Conservation (phyloP, 1,139 yeast species). For the Pneumocystis wakefieldiae region DNA sequence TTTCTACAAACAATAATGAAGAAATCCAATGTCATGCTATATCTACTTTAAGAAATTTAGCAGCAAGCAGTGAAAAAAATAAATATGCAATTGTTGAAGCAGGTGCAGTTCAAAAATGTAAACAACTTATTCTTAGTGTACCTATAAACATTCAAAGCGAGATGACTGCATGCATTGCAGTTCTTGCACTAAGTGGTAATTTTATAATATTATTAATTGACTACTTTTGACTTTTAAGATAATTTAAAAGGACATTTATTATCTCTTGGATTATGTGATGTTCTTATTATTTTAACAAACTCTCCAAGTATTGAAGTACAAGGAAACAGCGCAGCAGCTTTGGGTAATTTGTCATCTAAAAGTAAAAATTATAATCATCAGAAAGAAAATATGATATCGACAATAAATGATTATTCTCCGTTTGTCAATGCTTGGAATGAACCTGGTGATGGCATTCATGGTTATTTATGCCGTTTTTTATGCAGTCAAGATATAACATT, state of each 20-base stretch:
- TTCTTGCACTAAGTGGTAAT: slow-evolving; percentile 68
- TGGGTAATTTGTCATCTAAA: slow-evolving; percentile 87
- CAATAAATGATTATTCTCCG: slow-evolving; percentile 60
- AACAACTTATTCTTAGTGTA: slow-evolving; percentile 67
- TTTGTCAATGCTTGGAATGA: slow-evolving; percentile 65
- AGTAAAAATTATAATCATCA: not conserved
- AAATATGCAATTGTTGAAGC: slow-evolving; percentile 85
- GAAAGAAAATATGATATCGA: not conserved
- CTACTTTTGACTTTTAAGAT: slow-evolving; percentile 21
- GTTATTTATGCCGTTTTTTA: slow-evolving; percentile 67
- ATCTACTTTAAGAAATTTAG: slow-evolving; percentile 84
- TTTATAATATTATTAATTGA: not conserved
- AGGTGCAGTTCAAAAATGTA: slow-evolving; percentile 89
- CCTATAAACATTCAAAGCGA: slow-evolving; percentile 78
- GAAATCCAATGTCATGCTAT: slow-evolving; percentile 98
- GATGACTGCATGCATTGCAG: slow-evolving; percentile 94
- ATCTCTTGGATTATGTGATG: slow-evolving; percentile 73
- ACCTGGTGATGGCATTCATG: slow-evolving; percentile 76
- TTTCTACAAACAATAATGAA: slow-evolving; percentile 76
- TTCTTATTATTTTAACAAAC: slow-evolving; percentile 77
- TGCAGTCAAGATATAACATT: slow-evolving; percentile 85
- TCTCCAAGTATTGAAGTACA: slow-evolving; percentile 88
- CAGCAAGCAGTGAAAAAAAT: slow-evolving; percentile 88
- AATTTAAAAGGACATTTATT: slow-evolving; percentile 77
- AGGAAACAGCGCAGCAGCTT: slow-evolving; percentile 96